Conservation (phyloP, 305 asterid species). For the Salvia sclarea region DNA sequence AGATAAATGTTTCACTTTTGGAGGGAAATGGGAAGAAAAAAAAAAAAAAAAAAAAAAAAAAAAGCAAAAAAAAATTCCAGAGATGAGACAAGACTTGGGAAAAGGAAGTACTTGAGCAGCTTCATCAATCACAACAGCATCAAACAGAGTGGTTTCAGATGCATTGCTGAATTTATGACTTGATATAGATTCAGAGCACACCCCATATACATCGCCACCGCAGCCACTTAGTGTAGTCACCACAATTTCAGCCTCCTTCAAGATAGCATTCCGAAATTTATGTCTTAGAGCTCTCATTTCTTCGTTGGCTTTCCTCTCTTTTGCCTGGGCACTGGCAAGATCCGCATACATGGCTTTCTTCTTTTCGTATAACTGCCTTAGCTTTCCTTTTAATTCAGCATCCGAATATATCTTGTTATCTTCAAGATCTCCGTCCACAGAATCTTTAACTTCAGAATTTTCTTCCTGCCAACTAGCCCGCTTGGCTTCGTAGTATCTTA, state of each 20-base stretch:
- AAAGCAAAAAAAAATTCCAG: conserved; percentile 34
- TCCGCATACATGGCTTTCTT: conserved; percentile 71
- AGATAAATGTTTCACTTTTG: too few species aligned
- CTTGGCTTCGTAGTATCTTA: conserved; percentile 78
- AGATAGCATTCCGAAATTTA: conserved; percentile 71
- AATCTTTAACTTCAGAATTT: conserved; percentile 46
- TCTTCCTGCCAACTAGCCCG: conserved; percentile 71
- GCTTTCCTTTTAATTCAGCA: conserved; percentile 71
- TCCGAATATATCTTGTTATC: conserved; percentile 61
- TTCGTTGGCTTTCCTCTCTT: conserved; percentile 76
- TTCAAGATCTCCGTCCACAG: conserved; percentile 52
- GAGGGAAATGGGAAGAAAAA: too few species aligned
- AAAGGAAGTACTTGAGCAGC: conserved; percentile 83
- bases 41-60: conserved; percentile 13
- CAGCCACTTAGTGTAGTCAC: conserved; percentile 98
- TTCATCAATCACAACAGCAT: conserved; percentile 98
- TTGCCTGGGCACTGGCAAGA: conserved; percentile 72
- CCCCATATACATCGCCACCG: conserved; percentile 95
- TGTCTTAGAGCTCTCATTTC: conserved; percentile 84
- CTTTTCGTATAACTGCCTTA: conserved; percentile 67
- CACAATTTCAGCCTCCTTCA: conserved; percentile 96
- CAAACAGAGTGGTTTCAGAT: conserved; percentile 76
- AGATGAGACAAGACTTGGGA: conserved; percentile 26
- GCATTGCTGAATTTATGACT: conserved; percentile 71
- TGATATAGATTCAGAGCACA: conserved; percentile 75